Evolutionary conservation across 371 early-diverging fungal species (phyloP), one percentile per base, ranked within the genome.

Genomic region (Syncephalastrum monosporum): DNA sequence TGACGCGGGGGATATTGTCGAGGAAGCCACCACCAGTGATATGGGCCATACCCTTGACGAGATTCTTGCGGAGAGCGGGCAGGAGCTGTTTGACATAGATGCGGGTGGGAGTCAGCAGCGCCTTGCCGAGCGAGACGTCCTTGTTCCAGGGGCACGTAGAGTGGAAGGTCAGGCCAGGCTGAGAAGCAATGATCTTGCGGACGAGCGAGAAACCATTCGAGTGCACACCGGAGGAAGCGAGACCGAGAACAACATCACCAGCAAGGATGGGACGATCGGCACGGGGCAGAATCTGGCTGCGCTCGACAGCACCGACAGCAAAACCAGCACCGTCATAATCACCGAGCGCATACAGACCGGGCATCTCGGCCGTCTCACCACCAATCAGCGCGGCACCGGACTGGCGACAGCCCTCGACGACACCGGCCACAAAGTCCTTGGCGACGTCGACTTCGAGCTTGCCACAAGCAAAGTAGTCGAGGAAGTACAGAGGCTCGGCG

Each of bases 361-460:
- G 99, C 99, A 98, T 98, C 67, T 98, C 99, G 7, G 99, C 95
- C n/a, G 99, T 98, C 72, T 98, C 99, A 42, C 97, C 98, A 61
- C 99, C 99, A 53, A 98, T 87, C 57, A 98, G 84, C 25, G 97
- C 99, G 64, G 95, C 94, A n/a, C 91, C 92, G 16, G 96, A 82
- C 62, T 92, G 80, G 44, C 80, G 67, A 75, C 99, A 98, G 8
- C 97, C 99, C n/a, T 86, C 84, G 17, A 91, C 96, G 38, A 98
- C 93, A 61, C 99, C 98, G 59, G 83, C 82, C 50, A 98, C 91
- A 62, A 98, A 96, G 65, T 91, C 91, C 63, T 77, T 85, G 55
- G 94, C 92, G 12, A 93, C 92, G 60, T 90, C 87, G 1, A 97
- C 92, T 53, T 97, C 92, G 42, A 98, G 86, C 64, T 92, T 90